Base-by-base conservation (phyloP, 2,329 filamentous ascomycete species). In the Hymenoscyphus occultus region DNA sequence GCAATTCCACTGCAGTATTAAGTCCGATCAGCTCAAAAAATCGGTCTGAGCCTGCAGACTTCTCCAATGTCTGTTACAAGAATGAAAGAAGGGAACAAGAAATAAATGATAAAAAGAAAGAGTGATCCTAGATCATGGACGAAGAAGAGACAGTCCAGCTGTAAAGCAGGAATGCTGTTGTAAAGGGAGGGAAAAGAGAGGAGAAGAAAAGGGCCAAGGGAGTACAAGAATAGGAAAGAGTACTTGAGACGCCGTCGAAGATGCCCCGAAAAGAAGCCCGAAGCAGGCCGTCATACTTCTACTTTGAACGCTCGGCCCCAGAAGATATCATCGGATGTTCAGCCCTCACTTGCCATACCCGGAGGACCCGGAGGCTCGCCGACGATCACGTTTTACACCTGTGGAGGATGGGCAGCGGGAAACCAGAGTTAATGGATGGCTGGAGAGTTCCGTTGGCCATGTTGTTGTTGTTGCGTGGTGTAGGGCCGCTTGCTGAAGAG, bases 1-100 rank as follows among this genome's bases (percentile, higher is more conserved):
- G 28, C 48, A 54, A 54, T 54, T 10, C 19, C 48, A 22, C 48
- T 54, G 9, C 13, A 22, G 48, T 12, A 54, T 54, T 28, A 28
- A 5, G 9, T 28, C 48, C 19, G 19, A 13, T 28, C 10, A 22
- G 48, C 48, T 54, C 48, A 54, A 54, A 19, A 28, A 22, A 22
- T 54, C 48, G 22, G 48, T 54, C 48, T 54, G 48, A 28, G 48
- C 48, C 48, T 28, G 48, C 48, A 54, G 48, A 54, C 48, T 54
- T 54, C 5, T 28, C 22, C 3, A 22, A 22, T 54, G 48, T 54
- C 10, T 54, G 3, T 28, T 54, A 54, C 48, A 22, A 54, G 45
- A 48, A 48, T n/a, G 14, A 4, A 51, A 13, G 19, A 54, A 54
- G n/a, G 10, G 10, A 45, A n/a, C 5, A 51, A 13, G 19, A 54